phyloP scores from a whole-genome alignment of 805 yeast genomes.

The Spathaspora boniae region DNA sequence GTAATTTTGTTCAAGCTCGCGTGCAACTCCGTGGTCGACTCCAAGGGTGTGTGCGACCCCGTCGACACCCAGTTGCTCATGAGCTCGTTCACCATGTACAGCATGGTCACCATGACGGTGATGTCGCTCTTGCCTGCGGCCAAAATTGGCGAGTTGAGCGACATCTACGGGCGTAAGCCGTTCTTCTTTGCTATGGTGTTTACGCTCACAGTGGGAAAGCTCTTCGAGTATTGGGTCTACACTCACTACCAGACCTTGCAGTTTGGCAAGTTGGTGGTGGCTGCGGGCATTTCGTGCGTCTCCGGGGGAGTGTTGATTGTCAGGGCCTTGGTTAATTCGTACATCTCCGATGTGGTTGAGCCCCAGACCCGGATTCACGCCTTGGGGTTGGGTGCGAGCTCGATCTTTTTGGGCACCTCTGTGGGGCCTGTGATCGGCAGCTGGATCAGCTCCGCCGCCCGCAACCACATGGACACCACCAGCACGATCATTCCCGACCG shows the following conservation, averaged over 20 bases:
- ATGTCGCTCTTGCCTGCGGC: constrained; percentile 48
- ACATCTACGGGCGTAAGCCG: constrained; percentile 30
- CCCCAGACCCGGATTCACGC: constrained; percentile 49
- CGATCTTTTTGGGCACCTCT: constrained; percentile 53
- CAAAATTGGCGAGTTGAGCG: constrained; percentile 34
- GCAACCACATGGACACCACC: too few relatives aligned
- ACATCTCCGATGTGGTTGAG: constrained; percentile 67
- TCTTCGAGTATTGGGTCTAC: constrained; percentile 12
- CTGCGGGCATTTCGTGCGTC: constrained; percentile 41
- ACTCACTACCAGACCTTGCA: constrained; percentile 20
- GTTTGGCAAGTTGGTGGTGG: constrained; percentile 30
- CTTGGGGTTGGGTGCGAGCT: constrained; percentile 53
- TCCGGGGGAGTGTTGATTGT: constrained; percentile 59
- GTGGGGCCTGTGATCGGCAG: constrained; percentile 48
- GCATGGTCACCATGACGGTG: constrained; percentile 37
- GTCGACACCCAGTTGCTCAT: constrained; percentile 29
- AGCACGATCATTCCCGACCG: too few relatives aligned
- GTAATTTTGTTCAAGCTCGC: constrained; percentile 25
- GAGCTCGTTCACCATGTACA: constrained; percentile 45
- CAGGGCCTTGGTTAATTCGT: constrained; percentile 56
- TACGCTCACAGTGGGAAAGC: neutral
- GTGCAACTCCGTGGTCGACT: constrained; percentile 17
- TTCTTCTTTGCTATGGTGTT: constrained; percentile 12
- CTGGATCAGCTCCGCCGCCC: constrained; percentile 1
- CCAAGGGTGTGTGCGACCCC: constrained; percentile 25